Conservation (phyloP, 1,284 basidiomycete species). For the Papiliotrema terrestris region DNA sequence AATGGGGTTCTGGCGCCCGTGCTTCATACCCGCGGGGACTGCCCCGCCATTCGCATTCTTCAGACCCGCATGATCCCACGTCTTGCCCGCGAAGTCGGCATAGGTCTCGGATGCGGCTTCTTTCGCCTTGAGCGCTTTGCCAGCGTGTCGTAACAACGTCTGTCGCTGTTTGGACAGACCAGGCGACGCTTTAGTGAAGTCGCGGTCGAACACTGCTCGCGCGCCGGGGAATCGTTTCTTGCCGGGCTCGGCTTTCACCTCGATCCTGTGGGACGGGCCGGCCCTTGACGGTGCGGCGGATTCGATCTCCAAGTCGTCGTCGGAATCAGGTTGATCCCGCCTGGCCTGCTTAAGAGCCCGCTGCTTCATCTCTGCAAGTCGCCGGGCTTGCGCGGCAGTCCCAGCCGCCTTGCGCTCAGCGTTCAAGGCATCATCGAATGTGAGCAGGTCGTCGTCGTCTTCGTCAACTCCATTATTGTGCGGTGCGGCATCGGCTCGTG, state of each 20-base stretch:
- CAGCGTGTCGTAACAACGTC: constrained; percentile 16
- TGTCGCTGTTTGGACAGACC: constrained; percentile 21
- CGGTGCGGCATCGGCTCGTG: not conserved
- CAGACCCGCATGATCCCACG: constrained; percentile 23
- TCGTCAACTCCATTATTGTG: not conserved
- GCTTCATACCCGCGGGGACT: constrained; percentile 29
- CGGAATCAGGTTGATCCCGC: not conserved
- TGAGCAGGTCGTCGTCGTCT: not conserved
- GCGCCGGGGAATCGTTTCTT: constrained; percentile 11
- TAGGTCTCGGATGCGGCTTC: constrained; percentile 29
- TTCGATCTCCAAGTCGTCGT: not conserved
- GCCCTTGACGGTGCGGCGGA: not conserved
- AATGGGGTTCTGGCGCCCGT: constrained; percentile 22
- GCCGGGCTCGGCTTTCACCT: not conserved
- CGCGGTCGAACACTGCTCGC: constrained; percentile 17
- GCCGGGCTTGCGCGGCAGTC: not conserved
- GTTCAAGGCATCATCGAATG: not conserved
- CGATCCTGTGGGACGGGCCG: not conserved
- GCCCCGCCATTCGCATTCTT: constrained; percentile 25
- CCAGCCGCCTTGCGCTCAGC: not conserved
- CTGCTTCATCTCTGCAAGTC: not conserved
- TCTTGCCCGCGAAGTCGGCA: constrained; percentile 26
- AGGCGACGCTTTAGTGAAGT: constrained; percentile 2
- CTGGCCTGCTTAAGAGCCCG: not conserved
- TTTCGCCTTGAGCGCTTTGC: constrained; percentile 14